phyloP scores from a whole-genome alignment of 2,329 filamentous ascomycete genomes.

The Alternaria gansuensis region DNA sequence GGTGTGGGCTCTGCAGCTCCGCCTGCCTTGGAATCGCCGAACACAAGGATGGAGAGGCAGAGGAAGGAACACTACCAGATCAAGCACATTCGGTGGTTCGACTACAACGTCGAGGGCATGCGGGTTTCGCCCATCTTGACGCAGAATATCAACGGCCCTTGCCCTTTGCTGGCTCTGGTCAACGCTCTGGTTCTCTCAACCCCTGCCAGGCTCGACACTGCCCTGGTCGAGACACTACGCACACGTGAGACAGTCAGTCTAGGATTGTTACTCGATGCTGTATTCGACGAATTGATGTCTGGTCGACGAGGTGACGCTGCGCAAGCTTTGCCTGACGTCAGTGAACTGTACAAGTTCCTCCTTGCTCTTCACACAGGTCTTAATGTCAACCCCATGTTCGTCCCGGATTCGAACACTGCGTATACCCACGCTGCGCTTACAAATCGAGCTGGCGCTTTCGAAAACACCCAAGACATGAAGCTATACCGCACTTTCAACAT shows the following conservation, averaged over 20 bases:
- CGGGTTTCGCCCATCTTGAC: constrained; percentile 86
- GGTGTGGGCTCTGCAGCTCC: constrained; percentile 26
- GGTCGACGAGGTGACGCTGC: constrained; percentile 71
- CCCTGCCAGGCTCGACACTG: constrained; percentile 70
- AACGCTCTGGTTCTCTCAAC: constrained; percentile 91
- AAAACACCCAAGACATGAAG: constrained; percentile 86
- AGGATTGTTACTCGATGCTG: constrained; percentile 82
- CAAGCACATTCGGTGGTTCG: constrained; percentile 88
- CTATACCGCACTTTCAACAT: constrained; percentile 90
- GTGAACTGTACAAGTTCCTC: constrained; percentile 86
- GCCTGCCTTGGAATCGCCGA: constrained; percentile 52
- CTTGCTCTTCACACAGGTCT: constrained; percentile 92
- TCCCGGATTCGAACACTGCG: constrained; percentile 61
- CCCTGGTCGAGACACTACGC: constrained; percentile 78
- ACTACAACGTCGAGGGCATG: constrained; percentile 68
- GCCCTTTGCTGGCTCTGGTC: constrained; percentile 88
- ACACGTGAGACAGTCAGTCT: constrained; percentile 89
- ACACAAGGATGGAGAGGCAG: constrained; percentile 55
- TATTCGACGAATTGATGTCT: constrained; percentile 93
- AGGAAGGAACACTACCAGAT: constrained; percentile 86
- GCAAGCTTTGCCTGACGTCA: constrained; percentile 79
- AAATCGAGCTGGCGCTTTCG: constrained; percentile 75
- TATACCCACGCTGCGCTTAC: constrained; percentile 48
- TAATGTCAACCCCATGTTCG: constrained; percentile 94
- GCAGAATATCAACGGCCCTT: constrained; percentile 94